Base-by-base conservation (phyloP, 192 early-diverging fungal species). In the Backusella luteola region DNA sequence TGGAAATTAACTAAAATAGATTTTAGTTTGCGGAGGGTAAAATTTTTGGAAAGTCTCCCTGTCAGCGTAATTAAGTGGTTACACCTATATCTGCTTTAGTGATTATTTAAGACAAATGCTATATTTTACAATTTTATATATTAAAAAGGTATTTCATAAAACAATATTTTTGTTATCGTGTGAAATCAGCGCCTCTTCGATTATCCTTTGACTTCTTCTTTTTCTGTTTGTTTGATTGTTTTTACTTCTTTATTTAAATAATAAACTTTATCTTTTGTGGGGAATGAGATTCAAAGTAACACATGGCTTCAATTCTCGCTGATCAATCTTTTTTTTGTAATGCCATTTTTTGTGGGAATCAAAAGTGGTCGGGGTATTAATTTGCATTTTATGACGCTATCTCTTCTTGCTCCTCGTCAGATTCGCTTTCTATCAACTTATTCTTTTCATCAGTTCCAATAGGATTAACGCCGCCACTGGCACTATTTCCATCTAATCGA, bases 321-420 rank as follows among this genome's bases (percentile, higher is more conserved):
- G 56, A 63, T 63, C 56, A 63, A 63, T 63, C 56, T 63, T 63
- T 63, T 63, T 63, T 63, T 63, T 63, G 56, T 63, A 26, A 63
- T 56, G 53, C 1, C 53, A 56, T 56, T 23, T 21, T 23, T 23
- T 56, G 56, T 63, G 56, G 56, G 56, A 63, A 63, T 29, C 3
- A 0, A 29, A 0, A 12, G 6, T 23, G 8, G 1, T 21, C 53
- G 53, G 53, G 53, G 53, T 59, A 23, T 59, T 9, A 59, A 59
- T 59, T 59, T 23, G 23, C 23, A 59, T 59, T 26, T 56, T 49
- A 49, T 49, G 46, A 26, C 53, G 53, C 23, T 59, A 59, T 59
- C 4, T 59, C 53, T 2, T 59, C 53, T 9, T 53, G 19, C n/a
- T 59, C 53, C 53, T 59, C 53, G 23, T 59, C 53, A 59, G 53